Evolutionary conservation across 2,329 filamentous ascomycete species (phyloP), one percentile per base, ranked within the genome.

Genomic region (Cercospora janseana): DNA sequence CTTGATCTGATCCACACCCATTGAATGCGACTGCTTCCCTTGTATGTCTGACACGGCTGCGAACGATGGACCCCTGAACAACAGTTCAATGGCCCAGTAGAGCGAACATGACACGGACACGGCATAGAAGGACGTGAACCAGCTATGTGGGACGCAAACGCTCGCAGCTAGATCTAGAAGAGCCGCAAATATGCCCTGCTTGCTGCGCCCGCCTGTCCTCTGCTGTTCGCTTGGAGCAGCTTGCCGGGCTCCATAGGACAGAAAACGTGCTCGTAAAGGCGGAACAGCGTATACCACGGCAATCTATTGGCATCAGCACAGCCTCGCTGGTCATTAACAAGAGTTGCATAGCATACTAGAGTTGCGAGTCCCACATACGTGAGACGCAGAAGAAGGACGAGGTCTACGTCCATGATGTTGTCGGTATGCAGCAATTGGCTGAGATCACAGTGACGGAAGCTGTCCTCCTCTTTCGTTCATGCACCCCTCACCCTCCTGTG

Each of bases 61-160:
- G 65, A 89, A 78, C 13, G 79, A 60, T 1, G 63, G 54, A 1
- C 87, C 86, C 52, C 73, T 68, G 20, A 63, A 70, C 18, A 79
- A 57, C 46, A 86, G 79, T 18, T 62, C 58, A 5, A 71, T 69
- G 0, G 77, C 79, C 89, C 91, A 96, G 67, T 91, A 86, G 4
- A 81, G 62, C 0, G 88, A 91, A 52, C 81, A 83, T 2, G 73
- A 65, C 4, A 90, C 71, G 3, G 88, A 92, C 27, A 83, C 67
- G 46, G 87, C 65, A 68, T 98, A 97, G 72, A 95, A 97, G 61
- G 93, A 87, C 34, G 78, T 79, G 69, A 97, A 97, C 83, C 88
- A 97, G 55, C 79, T 79, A 71, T 97, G 93, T 16, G 92, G 90
- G 27, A 96, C 85, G 65, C 81, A 80, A 58, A 79, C 67, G 28